Base-by-base conservation (phyloP, 2,329 filamentous ascomycete species). In the Monilinia fructigena region DNA sequence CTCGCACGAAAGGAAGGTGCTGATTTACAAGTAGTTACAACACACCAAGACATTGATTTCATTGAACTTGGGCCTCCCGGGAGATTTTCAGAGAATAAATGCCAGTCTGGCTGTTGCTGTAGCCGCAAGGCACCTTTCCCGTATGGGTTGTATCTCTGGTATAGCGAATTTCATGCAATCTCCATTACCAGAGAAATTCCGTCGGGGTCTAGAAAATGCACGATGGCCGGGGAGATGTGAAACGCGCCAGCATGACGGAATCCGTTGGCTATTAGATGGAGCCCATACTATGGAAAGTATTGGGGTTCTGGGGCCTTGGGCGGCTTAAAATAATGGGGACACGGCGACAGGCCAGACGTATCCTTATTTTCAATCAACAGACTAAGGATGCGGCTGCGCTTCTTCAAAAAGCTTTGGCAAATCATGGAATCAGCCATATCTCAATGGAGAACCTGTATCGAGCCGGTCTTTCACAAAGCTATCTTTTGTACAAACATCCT, bases 331-430 rank as follows among this genome's bases (percentile, higher is more conserved):
- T 26, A 3, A 42, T 56, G 38, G 23, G 3, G 23, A 14, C 23
- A 2, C 55, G 20, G n/a, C 38, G 11, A 42, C 23, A 20, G 11
- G 55, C 38, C 16, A 38, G 55, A 20, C 35, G 55, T 20, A n/a
- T 56, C 11, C 55, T 56, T 12, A 56, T 56, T 26, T 56, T 56
- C 10, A 56, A 56, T 1, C 55, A 56, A 28, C 55, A 56, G n/a
- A 56, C 16, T 2, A 56, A 56, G 2, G 55, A 56, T 56, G 55
- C 55, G 12, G 28, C 14, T 4, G 55, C 55, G 14, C 38, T 56
- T 42, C 55, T 56, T 18, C 55, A 4, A 11, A 11, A 10, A 56
- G 42, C 55, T 56, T 12, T 56, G 55, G 55, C 35, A 56, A 14
- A 26, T 56, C 3, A 56, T 56, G 55, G 23, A 12, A 40, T 56